Evolutionary conservation across 106 monocot species (phyloP).

Genomic region (Chionographis japonica): DNA sequence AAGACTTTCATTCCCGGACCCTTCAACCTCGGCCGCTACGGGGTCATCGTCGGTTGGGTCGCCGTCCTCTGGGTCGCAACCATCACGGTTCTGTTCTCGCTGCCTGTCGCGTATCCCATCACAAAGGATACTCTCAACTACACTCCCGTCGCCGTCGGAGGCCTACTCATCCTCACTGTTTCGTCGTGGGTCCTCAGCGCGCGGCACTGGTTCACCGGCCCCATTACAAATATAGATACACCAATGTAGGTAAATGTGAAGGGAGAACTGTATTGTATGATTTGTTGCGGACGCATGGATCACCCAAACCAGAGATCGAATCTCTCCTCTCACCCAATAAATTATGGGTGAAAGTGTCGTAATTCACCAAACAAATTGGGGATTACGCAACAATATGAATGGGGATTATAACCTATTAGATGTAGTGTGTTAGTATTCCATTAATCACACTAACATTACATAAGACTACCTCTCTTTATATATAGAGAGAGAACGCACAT

Average conservation of each 20-base stretch:
- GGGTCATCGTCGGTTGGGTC: slow-evolving; percentile 54
- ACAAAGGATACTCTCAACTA: slow-evolving; percentile 76
- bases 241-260: not conserved
- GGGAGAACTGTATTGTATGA: no score
- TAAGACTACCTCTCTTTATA: no score
- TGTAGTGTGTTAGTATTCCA: no score
- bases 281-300: no score
- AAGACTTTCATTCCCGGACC: slow-evolving; percentile 64
- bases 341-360: no score
- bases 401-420: no score
- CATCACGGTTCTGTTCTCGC: slow-evolving; percentile 82
- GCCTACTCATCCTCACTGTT: slow-evolving; percentile 52
- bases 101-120: slow-evolving; percentile 76
- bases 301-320: no score
- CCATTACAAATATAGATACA: slow-evolving; percentile 51
- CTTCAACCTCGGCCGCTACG: slow-evolving; percentile 69
- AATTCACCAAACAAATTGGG: no score
- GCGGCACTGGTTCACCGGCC: slow-evolving; percentile 75
- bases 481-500: no score
- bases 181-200: slow-evolving; percentile 60
- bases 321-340: no score
- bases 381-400: no score
- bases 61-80: slow-evolving; percentile 75
- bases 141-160: slow-evolving; percentile 82
- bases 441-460: no score